These are phyloP conservation scores for Thraustochytrium striatum DNA, from an alignment of 352 stramenopile species.

Conservation along the genomic window DNA sequence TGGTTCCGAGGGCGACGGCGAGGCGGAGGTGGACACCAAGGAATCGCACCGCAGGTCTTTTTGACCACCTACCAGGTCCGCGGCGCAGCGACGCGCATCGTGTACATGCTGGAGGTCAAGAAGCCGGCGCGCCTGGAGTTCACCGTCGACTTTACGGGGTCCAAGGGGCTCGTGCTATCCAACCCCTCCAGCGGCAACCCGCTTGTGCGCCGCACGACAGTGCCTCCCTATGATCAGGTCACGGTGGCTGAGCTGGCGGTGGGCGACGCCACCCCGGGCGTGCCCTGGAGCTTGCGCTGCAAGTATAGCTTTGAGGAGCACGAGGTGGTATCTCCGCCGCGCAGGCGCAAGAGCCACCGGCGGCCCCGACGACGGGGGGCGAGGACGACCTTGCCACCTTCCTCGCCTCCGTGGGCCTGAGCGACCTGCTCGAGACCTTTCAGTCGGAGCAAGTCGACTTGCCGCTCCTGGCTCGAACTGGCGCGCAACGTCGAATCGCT, in stretches of 20 bases:
- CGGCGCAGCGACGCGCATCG: slow-evolving; percentile 3
- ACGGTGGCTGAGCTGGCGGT: slow-evolving; percentile 23
- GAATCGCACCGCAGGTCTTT: slow-evolving; percentile 22
- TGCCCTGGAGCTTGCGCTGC: slow-evolving; percentile 4
- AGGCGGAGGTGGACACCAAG: slow-evolving; percentile 3
- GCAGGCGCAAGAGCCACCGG: neutral
- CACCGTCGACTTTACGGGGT: slow-evolving; percentile 3
- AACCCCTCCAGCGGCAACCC: neutral
- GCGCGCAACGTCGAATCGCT: slow-evolving; percentile 3
- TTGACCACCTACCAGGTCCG: slow-evolving; percentile 27
- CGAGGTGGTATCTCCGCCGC: neutral
- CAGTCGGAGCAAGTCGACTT: slow-evolving; percentile 26
- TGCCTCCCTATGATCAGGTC: slow-evolving; percentile 5
- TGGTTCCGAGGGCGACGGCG: slow-evolving; percentile 5
- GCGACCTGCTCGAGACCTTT: slow-evolving; percentile 7
- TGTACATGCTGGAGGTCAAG: slow-evolving; percentile 30
- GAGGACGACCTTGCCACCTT: neutral
- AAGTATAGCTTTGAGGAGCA: slow-evolving; percentile 45
- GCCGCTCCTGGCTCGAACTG: slow-evolving; percentile 10
- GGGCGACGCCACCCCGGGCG: slow-evolving; percentile 3
- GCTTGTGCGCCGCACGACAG: neutral
- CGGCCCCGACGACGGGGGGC: neutral
- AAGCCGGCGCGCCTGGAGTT: neutral
- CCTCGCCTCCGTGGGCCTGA: neutral
- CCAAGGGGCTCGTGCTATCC: neutral